Conservation (phyloP, 2,329 filamentous ascomycete genomes). For the Trematosphaeria pertusa region DNA sequence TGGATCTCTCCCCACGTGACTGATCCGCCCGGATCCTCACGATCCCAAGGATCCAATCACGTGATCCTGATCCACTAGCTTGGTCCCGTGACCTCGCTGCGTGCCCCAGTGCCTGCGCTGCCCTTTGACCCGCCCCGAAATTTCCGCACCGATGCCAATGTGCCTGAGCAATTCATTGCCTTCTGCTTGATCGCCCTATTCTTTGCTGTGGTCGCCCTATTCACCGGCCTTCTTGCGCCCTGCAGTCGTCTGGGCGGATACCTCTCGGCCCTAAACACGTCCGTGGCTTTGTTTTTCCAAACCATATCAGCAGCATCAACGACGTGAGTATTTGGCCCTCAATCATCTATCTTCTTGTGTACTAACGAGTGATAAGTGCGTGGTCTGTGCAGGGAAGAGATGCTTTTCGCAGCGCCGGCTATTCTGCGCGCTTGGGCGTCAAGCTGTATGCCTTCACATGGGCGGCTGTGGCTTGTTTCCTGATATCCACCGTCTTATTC, state of each 20-base stretch:
- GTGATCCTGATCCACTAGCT: too few relatives aligned
- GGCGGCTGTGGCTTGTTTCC: conserved; percentile 71
- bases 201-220: conserved; percentile 73
- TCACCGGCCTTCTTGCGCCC: conserved; percentile 72
- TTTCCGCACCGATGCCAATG: conserved; percentile 63
- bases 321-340: conserved; percentile 65
- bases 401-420: conserved; percentile 64
- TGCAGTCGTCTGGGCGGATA: conserved; percentile 74
- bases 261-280: conserved; percentile 65
- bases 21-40: too few relatives aligned
- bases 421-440: conserved; percentile 66
- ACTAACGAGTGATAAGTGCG: conserved; percentile 53
- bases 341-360: conserved; percentile 5
- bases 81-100: too few relatives aligned
- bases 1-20: too few relatives aligned
- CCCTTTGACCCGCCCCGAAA: conserved; percentile 71
- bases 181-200: conserved; percentile 87
- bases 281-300: conserved; percentile 72
- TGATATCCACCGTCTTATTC: conserved; percentile 73
- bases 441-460: conserved; percentile 81
- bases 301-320: conserved; percentile 72
- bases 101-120: conserved; percentile 66
- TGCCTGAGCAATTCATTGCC: conserved; percentile 67
- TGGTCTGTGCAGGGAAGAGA: conserved; percentile 75
- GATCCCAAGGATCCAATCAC: too few relatives aligned